Percentiles rank a stretch among this genome's conserved stretches.
Conservation (phyloP, 1,139 yeast genomes). For the Pichia sp. region DNA sequence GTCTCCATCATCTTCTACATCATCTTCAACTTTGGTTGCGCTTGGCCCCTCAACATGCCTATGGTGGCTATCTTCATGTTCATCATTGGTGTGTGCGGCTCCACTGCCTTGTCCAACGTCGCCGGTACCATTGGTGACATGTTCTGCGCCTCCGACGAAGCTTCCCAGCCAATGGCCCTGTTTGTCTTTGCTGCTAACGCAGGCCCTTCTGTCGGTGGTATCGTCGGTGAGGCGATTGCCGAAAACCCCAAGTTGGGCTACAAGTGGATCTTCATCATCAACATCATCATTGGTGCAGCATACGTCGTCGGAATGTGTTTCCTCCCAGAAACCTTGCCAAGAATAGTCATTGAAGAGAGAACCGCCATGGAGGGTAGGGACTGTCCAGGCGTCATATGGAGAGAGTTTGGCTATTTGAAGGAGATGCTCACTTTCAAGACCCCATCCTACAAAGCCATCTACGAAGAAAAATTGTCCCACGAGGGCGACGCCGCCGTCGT, state of each 20-base stretch:
- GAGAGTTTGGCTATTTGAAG: constrained; percentile 26
- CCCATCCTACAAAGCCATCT: constrained; percentile 21
- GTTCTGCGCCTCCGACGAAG: constrained; percentile 32
- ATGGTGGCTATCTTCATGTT: constrained; percentile 34
- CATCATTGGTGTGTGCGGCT: constrained; percentile 34
- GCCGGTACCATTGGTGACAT: constrained; percentile 35
- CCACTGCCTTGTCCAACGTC: constrained; percentile 33
- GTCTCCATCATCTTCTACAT: constrained; percentile 48
- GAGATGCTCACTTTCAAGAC: constrained; percentile 19
- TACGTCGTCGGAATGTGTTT: constrained; percentile 23
- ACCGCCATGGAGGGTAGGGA: constrained; percentile 25
- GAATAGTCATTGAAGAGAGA: constrained; percentile 31
- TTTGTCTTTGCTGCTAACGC: constrained; percentile 33
- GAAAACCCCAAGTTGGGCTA: constrained; percentile 28
- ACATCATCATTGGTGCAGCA: constrained; percentile 30
- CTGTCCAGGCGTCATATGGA: constrained; percentile 22
- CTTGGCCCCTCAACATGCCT: constrained; percentile 42
- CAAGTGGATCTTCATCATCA: constrained; percentile 32
- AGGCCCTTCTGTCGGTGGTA: constrained; percentile 34
- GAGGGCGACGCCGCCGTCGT: constrained; percentile 24
- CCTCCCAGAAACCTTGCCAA: constrained; percentile 33
- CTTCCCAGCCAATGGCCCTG: constrained; percentile 33
- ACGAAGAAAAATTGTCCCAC: constrained; percentile 19
- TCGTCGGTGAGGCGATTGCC: constrained; percentile 33
- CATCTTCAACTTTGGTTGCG: constrained; percentile 54